Evolutionary conservation across 768 basidiomycete genomes (phyloP), one percentile per base, ranked within the genome.

Genomic region (Trametes cingulata): DNA sequence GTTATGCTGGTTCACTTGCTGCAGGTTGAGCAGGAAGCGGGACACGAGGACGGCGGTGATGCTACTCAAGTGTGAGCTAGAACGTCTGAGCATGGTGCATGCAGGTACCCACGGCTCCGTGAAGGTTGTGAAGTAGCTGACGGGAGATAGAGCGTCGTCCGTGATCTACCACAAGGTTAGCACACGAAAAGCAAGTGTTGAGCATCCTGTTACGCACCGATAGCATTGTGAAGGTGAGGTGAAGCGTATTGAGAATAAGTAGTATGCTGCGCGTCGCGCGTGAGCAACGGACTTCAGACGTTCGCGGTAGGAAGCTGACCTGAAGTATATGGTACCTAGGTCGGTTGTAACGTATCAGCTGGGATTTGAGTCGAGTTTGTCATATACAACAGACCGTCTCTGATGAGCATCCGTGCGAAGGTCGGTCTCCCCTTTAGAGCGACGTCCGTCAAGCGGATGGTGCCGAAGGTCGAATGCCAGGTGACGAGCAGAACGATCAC

Each of bases 1-100:
- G 46, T 49, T 40, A 25, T 48, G 40, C n/a, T 49, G 55, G 13
- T 56, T 56, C 24, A 56, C 55, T 33, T 56, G 46, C 15, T 60
- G 59, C 17, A 60, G 59, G 46, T 60, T 45, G 29, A 60, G 46
- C 14, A 60, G 52, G 46, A 60, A 60, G 8, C 59, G 52, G 8
- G 59, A 53, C 8, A 54, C 52, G n/a, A 60, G 52, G 24, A 54
- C 46, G 6, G 46, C 59, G 19, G 59, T 52, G 46, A 60, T 40
- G 13, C 59, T 60, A 45, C 29, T 2, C 13, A 13, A 1, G 22
- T 0, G 25, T 20, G 10, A 42, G 29, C 14, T n/a, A 7, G 3
- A 8, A 24, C 8, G 19, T 0, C 15, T 3, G 10, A 2, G 19
- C 20, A 29, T 15, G 19, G 29, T 20, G n/a, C 25, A 22, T 3